phyloP scores from a whole-genome alignment of 192 early-diverging fungal genomes.

The Podila epicladia region DNA sequence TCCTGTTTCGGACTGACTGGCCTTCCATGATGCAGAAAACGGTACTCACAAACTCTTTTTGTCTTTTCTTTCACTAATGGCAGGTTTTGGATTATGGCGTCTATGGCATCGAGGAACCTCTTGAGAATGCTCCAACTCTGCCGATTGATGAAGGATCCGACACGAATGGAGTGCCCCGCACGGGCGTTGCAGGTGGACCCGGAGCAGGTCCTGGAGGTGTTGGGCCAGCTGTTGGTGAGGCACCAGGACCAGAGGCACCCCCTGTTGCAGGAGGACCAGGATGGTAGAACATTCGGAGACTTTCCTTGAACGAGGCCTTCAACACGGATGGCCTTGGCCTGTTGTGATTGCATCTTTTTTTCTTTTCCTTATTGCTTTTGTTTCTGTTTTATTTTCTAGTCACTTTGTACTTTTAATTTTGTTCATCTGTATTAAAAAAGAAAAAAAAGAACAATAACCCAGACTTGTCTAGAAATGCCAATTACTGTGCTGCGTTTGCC shows the following conservation, averaged over 20 bases:
- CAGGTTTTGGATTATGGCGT: constrained; percentile 77
- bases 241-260: neutral
- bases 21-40: neutral
- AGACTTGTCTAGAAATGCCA: no score
- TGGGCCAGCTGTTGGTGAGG: neutral
- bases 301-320: no score
- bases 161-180: neutral
- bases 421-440: neutral
- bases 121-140: constrained; percentile 36
- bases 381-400: constrained; percentile 1
- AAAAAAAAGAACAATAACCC: no score
- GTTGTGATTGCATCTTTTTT: no score
- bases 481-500: no score
- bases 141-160: constrained; percentile 7
- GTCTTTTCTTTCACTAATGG: neutral
- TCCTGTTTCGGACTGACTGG: neutral
- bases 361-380: neutral
- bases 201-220: neutral
- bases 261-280: neutral
- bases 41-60: no score
- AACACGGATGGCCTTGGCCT: no score
- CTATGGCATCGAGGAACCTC: constrained; percentile 62
- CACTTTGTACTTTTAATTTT: constrained; percentile 8
- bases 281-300: neutral
- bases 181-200: neutral